phyloP scores from a whole-genome alignment of 352 stramenopile genomes.

The Globisporangium middletonii region DNA sequence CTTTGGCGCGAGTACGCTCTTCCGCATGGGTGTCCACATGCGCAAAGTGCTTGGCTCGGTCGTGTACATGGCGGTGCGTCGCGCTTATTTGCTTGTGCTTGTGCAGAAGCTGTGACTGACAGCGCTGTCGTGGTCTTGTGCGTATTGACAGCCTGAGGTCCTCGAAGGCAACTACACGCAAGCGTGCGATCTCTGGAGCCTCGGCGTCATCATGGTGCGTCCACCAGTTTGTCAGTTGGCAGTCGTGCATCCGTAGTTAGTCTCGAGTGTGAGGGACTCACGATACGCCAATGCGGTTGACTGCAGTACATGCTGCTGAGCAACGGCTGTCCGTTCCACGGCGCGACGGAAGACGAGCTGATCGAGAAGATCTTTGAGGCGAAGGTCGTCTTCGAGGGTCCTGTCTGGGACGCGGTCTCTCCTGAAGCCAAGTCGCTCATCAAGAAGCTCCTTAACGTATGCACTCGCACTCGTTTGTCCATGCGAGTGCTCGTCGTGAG shows the following conservation, averaged over 20 bases:
- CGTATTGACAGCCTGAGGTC: slow-evolving; percentile 36
- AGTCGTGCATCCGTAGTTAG: background rate
- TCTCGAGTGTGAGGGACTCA: background rate
- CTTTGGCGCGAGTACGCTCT: slow-evolving; percentile 75
- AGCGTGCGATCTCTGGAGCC: slow-evolving; percentile 76
- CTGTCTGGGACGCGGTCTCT: slow-evolving; percentile 53
- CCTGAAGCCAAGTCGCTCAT: slow-evolving; percentile 63
- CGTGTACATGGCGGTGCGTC: slow-evolving; percentile 76
- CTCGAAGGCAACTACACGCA: slow-evolving; percentile 71
- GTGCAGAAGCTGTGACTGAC: background rate
- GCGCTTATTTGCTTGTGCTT: background rate
- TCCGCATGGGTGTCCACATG: slow-evolving; percentile 73
- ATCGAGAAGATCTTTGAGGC: slow-evolving; percentile 71
- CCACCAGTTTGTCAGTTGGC: background rate
- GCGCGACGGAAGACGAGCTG: slow-evolving; percentile 59
- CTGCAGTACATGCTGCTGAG: slow-evolving; percentile 77
- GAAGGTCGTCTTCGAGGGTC: slow-evolving; percentile 44
- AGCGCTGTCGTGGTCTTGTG: background rate
- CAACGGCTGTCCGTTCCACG: slow-evolving; percentile 68
- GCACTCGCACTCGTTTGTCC: background rate
- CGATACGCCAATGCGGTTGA: background rate
- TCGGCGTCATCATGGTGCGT: slow-evolving; percentile 74
- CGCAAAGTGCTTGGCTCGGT: slow-evolving; percentile 72
- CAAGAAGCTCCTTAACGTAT: slow-evolving; percentile 66
- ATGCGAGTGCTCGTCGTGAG: background rate